These are phyloP conservation scores for Neurospora sp. DNA, from an alignment of 495 filamentous ascomycete species.

Conservation along the genomic window DNA sequence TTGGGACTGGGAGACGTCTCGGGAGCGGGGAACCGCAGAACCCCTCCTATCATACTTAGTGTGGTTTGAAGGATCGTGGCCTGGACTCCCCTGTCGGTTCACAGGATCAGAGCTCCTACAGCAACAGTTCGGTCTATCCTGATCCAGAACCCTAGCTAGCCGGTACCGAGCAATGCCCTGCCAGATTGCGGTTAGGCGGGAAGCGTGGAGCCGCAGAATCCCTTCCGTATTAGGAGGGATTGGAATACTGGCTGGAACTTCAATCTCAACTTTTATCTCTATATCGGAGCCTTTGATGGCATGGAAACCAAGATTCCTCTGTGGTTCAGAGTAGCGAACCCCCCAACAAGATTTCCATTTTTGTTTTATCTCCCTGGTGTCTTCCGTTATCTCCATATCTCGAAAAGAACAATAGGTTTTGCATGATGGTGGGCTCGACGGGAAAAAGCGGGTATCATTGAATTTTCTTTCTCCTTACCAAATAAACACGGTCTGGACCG, in stretches of 20 bases:
- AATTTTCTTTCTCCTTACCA: conserved; percentile 8
- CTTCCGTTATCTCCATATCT: background rate
- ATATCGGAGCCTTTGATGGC: background rate
- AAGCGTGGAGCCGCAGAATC: background rate
- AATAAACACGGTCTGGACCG: conserved; percentile 20
- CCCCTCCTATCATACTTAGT: conserved; percentile 33
- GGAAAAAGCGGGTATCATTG: background rate
- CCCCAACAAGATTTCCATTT: background rate
- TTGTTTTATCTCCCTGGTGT: background rate
- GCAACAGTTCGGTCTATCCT: background rate
- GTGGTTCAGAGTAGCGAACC: background rate
- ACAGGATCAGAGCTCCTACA: conserved; percentile 12
- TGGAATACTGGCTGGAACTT: background rate
- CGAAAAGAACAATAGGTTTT: background rate
- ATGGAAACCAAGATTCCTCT: background rate
- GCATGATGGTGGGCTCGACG: background rate
- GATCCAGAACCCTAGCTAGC: background rate
- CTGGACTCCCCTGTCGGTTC: conserved; percentile 30
- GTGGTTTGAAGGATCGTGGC: conserved; percentile 25
- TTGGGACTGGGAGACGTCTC: conserved; percentile 44
- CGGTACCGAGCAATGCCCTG: background rate
- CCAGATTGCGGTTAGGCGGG: background rate
- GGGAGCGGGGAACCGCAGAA: conserved; percentile 59
- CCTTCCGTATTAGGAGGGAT: background rate
- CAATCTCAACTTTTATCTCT: background rate